Evolutionary conservation across 73 alveolate species (phyloP), one percentile per base, ranked within the genome.

Genomic region (Symbiodinium pilosum): DNA sequence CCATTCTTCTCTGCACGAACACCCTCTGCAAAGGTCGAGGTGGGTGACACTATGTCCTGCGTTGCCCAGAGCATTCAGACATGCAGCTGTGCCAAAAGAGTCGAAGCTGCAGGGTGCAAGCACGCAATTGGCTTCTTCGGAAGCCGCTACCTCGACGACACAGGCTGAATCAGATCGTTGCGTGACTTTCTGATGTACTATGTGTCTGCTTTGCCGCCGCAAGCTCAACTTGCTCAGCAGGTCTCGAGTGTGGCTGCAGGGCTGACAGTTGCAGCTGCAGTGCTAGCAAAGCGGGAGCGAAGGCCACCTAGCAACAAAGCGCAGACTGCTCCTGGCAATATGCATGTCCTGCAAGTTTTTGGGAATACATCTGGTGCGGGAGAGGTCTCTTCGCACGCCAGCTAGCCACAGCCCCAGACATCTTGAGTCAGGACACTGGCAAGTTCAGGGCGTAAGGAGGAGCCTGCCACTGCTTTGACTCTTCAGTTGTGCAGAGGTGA

Each of bases 71-170:
- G 59, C 59, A 47, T 47, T 6, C 59, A 47, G 6, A 47, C 21
- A 47, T 47, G 6, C 14, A 9, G 6, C 59, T 14, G 59, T 47
- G 21, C 59, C 59, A 9, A 36, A 36, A 21, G 38, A 7, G 1
- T 0, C 77, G 77, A 16, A 64, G 77, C 77, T 56, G 77, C 77
- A 64, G 77, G 77, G 77, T 36, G 77, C 77, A 64, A 18, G 36
- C 28, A 2, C 28, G 21, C 77, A 64, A 64, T 64, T 64, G 77
- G 77, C 77, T 64, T 64, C 77, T 64, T 64, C 77, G 36, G 77
- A 64, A 64, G 77, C 77, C 28, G 77, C 38, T 64, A 64, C 77
- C 77, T 64, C 77, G 77, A 64, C 28, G 77, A 64, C 77, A 36
- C 77, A 64, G 77, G 77, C 77, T 36, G 38, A 24, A 21, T 16